A percentile compares a stretch with the other conserved stretches of the same genome.
phyloP scores from a whole-genome alignment of 176 grass and related monocot species.

The Oryza meyeriana region DNA sequence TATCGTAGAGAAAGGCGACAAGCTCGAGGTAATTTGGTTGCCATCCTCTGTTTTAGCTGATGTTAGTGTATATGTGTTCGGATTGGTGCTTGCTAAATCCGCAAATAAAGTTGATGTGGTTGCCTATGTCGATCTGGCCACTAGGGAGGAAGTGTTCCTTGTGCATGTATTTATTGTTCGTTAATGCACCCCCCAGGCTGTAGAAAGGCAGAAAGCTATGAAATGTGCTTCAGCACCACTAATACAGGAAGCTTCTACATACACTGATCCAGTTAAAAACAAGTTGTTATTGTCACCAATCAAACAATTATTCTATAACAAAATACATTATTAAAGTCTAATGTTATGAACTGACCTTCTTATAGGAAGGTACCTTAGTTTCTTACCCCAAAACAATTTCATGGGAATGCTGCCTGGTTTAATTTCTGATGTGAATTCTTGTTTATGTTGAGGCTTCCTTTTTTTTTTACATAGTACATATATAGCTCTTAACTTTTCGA shows the following conservation, averaged over 20 bases:
- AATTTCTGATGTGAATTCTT: background rate
- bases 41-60: background rate
- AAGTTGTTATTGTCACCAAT: background rate
- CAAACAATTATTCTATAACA: background rate
- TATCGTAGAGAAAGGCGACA: constrained; percentile 84
- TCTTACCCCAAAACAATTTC: background rate
- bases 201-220: background rate
- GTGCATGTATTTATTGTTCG: background rate
- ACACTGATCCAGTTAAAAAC: background rate
- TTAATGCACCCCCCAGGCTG: background rate
- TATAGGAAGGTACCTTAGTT: background rate
- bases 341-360: background rate
- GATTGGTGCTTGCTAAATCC: background rate
- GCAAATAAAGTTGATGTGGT: background rate
- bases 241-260: background rate
- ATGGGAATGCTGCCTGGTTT: no score
- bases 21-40: constrained; percentile 56
- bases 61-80: background rate
- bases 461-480: background rate
- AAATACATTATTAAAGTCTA: background rate
- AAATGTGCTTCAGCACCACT: background rate
- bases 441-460: background rate
- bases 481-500: background rate
- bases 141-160: background rate
- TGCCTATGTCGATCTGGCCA: background rate